Evolutionary conservation across 345 rosid species (phyloP).

Genomic region (Rhodomyrtus tomentosa): DNA sequence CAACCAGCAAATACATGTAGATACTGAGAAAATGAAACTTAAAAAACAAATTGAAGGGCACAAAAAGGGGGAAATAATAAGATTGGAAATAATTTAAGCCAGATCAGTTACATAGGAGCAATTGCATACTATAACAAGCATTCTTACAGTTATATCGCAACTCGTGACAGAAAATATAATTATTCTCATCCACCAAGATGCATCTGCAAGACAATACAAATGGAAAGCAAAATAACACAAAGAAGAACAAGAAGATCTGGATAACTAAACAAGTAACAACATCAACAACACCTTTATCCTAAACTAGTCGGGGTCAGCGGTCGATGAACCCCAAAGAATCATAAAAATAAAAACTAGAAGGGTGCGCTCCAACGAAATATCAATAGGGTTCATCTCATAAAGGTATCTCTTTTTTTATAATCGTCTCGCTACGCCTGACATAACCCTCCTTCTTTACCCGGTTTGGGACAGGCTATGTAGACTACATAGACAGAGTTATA

Average conservation of each 20-base stretch:
- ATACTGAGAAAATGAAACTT: background rate
- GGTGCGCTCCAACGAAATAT: no score
- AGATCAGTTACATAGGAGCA: background rate
- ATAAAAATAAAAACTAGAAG: no score
- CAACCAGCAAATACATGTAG: background rate
- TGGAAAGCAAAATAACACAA: background rate
- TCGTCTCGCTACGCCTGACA: no score
- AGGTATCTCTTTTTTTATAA: no score
- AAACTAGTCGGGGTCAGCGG: no score
- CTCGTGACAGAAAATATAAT: constrained; percentile 67
- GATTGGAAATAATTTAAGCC: background rate
- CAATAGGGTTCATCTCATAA: no score
- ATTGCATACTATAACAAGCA: background rate
- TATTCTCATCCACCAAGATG: constrained; percentile 84
- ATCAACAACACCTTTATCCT: no score
- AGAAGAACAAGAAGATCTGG: background rate
- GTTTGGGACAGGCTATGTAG: no score
- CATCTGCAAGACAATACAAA: constrained; percentile 36
- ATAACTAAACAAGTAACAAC: background rate
- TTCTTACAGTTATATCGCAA: constrained; percentile 69
- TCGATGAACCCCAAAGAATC: no score
- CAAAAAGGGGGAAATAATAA: background rate
- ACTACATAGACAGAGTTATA: no score
- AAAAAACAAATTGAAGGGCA: background rate
- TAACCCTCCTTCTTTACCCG: no score